A percentile compares a stretch with the other conserved stretches of the same genome.
Conservation (phyloP, 2,329 filamentous ascomycete species). For the Phyllosticta citriasiana region DNA sequence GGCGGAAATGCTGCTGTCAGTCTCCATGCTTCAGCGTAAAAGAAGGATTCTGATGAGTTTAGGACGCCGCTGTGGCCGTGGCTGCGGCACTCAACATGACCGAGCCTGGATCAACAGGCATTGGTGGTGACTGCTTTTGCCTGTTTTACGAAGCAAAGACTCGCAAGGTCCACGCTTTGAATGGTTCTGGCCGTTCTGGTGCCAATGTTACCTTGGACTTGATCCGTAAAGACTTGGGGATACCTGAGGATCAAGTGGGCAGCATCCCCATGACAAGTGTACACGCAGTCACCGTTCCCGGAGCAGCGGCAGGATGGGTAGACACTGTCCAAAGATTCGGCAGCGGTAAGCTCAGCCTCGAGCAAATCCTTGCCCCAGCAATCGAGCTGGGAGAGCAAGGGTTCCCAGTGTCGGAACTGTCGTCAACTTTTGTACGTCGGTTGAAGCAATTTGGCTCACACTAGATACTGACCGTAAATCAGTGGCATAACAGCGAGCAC, state of each 20-base stretch:
- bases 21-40: not conserved
- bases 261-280: constrained; percentile 66
- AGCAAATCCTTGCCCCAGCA: constrained; percentile 70
- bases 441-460: not conserved
- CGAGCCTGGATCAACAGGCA: constrained; percentile 85
- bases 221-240: constrained; percentile 58
- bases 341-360: constrained; percentile 69
- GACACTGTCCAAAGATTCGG: constrained; percentile 83
- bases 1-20: constrained; percentile 86
- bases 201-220: constrained; percentile 57
- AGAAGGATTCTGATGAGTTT: not conserved
- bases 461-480: constrained; percentile 8
- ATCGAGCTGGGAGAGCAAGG: constrained; percentile 80
- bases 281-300: constrained; percentile 77
- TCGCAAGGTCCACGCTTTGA: constrained; percentile 73
- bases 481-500: constrained; percentile 65
- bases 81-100: constrained; percentile 89
- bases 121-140: constrained; percentile 96
- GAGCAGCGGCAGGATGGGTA: constrained; percentile 86
- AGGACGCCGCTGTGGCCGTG: constrained; percentile 95
- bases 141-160: constrained; percentile 80
- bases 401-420: constrained; percentile 77
- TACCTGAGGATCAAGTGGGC: constrained; percentile 46
- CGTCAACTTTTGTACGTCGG: constrained; percentile 53
- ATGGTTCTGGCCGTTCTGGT: constrained; percentile 83